Conservation (phyloP, 108 stramenopile genomes). For the Skeletonema grethae region DNA sequence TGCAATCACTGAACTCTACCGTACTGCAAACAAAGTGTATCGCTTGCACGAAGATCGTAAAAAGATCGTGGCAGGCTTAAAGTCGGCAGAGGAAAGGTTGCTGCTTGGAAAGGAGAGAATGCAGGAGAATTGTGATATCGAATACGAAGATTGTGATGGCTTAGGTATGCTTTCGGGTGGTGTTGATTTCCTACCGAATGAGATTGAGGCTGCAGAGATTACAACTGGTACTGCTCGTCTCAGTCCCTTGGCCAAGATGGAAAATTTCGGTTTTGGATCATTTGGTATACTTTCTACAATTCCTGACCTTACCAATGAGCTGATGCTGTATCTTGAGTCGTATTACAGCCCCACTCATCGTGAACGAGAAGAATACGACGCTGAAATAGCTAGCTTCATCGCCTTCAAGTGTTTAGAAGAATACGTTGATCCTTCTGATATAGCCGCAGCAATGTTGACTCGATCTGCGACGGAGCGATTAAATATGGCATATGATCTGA, state of each 20-base stretch:
- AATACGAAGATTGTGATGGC: conserved; percentile 64
- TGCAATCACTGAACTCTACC: conserved; percentile 54
- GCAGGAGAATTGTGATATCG: conserved; percentile 15
- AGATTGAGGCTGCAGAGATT: background rate
- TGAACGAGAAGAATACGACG: conserved; percentile 60
- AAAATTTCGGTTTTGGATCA: conserved; percentile 64
- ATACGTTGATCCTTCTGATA: conserved; percentile 35
- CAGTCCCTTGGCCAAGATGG: conserved; percentile 20
- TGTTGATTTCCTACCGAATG: background rate
- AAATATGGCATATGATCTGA: conserved; percentile 47
- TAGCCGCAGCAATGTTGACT: conserved; percentile 46
- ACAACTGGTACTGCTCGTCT: background rate
- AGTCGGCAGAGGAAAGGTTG: conserved; percentile 51
- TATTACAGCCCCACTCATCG: conserved; percentile 56
- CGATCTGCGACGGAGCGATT: conserved; percentile 60
- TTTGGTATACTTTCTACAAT: conserved; percentile 51
- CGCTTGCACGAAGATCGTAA: conserved; percentile 65
- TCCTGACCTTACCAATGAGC: conserved; percentile 46
- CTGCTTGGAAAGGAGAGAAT: conserved; percentile 16
- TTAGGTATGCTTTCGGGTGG: conserved; percentile 33
- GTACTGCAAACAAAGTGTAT: conserved; percentile 45
- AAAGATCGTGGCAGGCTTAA: conserved; percentile 46
- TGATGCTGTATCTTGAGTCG: conserved; percentile 42
- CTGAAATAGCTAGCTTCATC: conserved; percentile 60
- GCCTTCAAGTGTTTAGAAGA: conserved; percentile 49